A percentile compares a stretch with the other conserved stretches of the same genome.
These are phyloP conservation scores for Omphalea diandra DNA, from an alignment of 441 rosid species.

Conservation along the genomic window DNA sequence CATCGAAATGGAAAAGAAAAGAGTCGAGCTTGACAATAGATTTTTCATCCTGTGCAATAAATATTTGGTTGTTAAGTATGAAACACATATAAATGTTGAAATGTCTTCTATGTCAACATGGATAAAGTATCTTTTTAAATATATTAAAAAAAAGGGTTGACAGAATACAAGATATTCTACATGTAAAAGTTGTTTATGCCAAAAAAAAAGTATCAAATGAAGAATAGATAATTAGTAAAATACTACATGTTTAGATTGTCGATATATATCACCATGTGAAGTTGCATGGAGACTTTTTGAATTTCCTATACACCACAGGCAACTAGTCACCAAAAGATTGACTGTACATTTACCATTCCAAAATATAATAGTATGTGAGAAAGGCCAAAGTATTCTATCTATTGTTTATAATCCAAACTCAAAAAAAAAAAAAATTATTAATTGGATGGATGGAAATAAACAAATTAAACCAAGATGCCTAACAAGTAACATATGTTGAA, in stretches of 20 bases:
- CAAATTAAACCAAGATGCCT: too few species aligned
- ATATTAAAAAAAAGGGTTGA: neutral
- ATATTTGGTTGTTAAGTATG: neutral
- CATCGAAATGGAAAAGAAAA: neutral
- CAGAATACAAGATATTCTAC: neutral
- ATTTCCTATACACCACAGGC: neutral
- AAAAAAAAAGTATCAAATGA: neutral
- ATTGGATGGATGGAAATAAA: too few species aligned
- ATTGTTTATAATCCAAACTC: too few species aligned
- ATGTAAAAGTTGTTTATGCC: too few species aligned
- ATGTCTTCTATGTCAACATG: neutral
- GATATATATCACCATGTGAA: neutral
- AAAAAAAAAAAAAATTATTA: too few species aligned
- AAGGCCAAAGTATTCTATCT: too few species aligned
- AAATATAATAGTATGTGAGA: too few species aligned
- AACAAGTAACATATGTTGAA: too few species aligned
- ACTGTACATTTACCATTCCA: neutral
- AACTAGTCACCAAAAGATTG: neutral
- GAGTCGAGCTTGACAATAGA: neutral
- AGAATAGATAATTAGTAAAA: neutral
- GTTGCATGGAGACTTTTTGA: neutral
- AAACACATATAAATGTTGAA: neutral
- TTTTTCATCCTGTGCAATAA: too few species aligned
- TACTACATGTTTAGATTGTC: neutral
- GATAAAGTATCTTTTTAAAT: neutral